Percentiles rank a stretch among this genome's conserved stretches.
phyloP scores from a whole-genome alignment of 2,329 filamentous ascomycete genomes.

The Colletotrichum tabaci region DNA sequence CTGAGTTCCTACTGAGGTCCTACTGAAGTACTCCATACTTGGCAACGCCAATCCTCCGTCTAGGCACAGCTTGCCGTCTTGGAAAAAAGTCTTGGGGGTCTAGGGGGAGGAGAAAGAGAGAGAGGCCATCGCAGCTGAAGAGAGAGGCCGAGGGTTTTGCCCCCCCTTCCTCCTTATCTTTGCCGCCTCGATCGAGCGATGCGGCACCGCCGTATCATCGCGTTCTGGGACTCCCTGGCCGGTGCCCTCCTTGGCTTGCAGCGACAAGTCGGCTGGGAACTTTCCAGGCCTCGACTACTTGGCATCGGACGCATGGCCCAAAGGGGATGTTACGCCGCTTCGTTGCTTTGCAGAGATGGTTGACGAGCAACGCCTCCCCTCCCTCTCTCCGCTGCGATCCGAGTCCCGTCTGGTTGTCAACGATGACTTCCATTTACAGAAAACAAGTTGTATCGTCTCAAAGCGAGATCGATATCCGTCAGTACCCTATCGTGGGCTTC shows the following conservation, averaged over 20 bases:
- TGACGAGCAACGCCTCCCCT: not conserved
- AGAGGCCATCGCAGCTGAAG: not conserved
- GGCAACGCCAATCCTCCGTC: conserved; percentile 38
- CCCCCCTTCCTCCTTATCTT: not conserved
- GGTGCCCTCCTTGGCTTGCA: conserved; percentile 27
- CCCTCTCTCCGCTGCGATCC: not conserved
- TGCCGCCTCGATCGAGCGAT: not conserved
- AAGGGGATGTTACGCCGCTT: conserved; percentile 16
- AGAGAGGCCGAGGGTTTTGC: not conserved
- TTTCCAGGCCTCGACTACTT: not conserved
- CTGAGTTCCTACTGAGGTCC: not conserved
- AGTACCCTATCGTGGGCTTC: not conserved
- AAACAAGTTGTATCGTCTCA: not conserved
- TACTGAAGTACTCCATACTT: conserved; percentile 1
- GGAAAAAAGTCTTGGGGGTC: conserved; percentile 27
- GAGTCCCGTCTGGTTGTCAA: not conserved
- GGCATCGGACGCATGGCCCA: conserved; percentile 21
- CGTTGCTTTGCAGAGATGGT: not conserved
- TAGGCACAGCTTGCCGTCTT: conserved; percentile 39
- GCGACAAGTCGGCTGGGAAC: conserved; percentile 3
- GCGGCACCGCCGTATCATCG: not conserved
- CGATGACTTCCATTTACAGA: too few relatives aligned
- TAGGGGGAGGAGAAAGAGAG: not conserved
- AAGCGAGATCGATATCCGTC: not conserved
- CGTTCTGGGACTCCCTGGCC: not conserved